Evolutionary conservation across 305 asterid species (phyloP), one percentile per base, ranked within the genome.

Genomic region (Fraxinus dipetala): DNA sequence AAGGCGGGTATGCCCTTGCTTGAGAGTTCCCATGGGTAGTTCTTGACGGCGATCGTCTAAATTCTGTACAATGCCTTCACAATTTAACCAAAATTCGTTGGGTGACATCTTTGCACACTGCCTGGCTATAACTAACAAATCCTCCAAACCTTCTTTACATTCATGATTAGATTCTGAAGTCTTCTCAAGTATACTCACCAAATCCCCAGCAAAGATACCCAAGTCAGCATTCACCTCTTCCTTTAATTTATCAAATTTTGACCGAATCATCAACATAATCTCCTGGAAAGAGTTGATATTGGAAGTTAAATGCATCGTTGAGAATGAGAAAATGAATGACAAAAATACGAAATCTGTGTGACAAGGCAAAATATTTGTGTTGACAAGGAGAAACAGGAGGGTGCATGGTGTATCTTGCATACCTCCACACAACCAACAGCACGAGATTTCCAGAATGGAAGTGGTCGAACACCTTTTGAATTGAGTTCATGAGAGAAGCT

Each of bases 401-500:
- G 81, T 75, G 84, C 85, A 83, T 2, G 72, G 79, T 80, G 85
- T 86, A 81, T 90, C 84, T 87, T 89, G 84, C 96, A 86, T 93
- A 96, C 99, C 90, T 93, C 96, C 88, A 87, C 84, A 84, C 89
- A 97, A 79, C 98, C 98, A 51, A 90, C 81, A 84, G 95, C 97
- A 34, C 98, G 99, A 78, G 98, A 91, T 85, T 92, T 96, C 99
- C 99, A 93, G 78, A 94, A 90, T 76, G 99, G 99, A 87, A 94
- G 90, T 79, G 98, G 91, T 80, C 94, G 90, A 82, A 93, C 99
- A 84, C 99, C 99, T 87, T 89, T 94, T 77, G 99, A 94, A 83
- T 96, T 91, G 65, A 96, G 95, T 81, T 96, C 99, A 84, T 96
- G 99, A 78, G 99, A 96, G 89, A 96, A 94, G 91, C 98, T 95